Conservation (phyloP, 2,329 filamentous ascomycete genomes). For the Gaeumannomyces sp. region DNA sequence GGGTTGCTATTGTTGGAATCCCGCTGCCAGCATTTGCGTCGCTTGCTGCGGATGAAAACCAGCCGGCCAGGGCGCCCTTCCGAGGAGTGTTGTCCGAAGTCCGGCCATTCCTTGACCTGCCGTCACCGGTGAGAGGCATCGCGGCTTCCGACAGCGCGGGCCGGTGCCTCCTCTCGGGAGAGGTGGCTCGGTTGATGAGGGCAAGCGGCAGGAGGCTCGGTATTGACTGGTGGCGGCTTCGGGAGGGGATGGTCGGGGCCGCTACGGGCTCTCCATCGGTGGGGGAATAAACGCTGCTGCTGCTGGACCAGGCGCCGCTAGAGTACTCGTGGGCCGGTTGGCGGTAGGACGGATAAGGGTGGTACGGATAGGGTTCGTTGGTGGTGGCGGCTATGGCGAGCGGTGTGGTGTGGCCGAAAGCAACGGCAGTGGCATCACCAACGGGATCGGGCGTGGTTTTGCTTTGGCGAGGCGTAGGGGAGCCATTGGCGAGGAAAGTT, state of each 20-base stretch:
- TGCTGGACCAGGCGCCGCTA: constrained; percentile 20
- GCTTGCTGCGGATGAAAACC: constrained; percentile 20
- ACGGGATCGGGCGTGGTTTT: neutral
- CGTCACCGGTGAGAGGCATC: constrained; percentile 39
- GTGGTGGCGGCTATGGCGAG: constrained; percentile 13
- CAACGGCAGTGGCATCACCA: neutral
- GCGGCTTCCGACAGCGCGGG: constrained; percentile 21
- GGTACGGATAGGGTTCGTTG: constrained; percentile 9
- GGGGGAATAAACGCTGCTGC: neutral
- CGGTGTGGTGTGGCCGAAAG: constrained; percentile 1
- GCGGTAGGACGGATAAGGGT: constrained; percentile 10
- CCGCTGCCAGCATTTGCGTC: neutral
- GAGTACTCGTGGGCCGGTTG: constrained; percentile 27
- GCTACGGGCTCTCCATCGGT: constrained; percentile 19
- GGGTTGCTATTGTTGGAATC: constrained; percentile 17
- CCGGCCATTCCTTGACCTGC: constrained; percentile 17
- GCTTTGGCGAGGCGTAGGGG: neutral
- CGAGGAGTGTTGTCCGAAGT: constrained; percentile 21
- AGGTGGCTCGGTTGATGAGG: constrained; percentile 24
- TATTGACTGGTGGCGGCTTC: constrained; percentile 30
- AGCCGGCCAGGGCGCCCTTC: constrained; percentile 24
- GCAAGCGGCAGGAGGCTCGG: constrained; percentile 27
- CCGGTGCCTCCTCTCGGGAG: constrained; percentile 21
- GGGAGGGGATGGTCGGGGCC: constrained; percentile 19
- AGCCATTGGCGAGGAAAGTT: constrained; percentile 1